These are phyloP conservation scores for Gastrolobium villosum DNA, from an alignment of 306 rosid genomes.

Conservation along the genomic window DNA sequence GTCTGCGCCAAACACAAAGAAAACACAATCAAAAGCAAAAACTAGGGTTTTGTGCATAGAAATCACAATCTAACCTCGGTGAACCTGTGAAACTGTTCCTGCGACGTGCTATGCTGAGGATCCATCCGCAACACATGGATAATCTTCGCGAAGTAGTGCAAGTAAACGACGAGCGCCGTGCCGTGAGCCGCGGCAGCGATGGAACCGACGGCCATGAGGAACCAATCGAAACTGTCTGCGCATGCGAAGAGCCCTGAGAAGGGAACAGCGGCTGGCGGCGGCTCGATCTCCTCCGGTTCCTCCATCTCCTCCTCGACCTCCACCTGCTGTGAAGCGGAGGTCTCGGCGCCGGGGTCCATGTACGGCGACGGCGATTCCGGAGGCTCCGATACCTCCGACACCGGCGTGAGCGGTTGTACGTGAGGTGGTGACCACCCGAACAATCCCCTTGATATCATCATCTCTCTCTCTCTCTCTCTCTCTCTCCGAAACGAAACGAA, in stretches of 20 bases:
- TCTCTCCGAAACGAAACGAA: constrained; percentile 26
- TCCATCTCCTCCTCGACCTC: constrained; percentile 90
- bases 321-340: constrained; percentile 67
- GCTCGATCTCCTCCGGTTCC: constrained; percentile 90
- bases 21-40: background rate
- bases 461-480: constrained; percentile 52
- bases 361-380: constrained; percentile 99
- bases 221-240: constrained; percentile 94
- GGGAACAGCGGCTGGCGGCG: constrained; percentile 93
- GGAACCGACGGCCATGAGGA: constrained; percentile 84
- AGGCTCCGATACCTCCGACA: constrained; percentile 97
- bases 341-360: constrained; percentile 72
- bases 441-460: constrained; percentile 95
- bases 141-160: constrained; percentile 93
- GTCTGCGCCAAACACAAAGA: background rate
- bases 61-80: constrained; percentile 69
- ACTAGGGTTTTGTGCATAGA: constrained; percentile 52
- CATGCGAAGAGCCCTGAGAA: constrained; percentile 84
- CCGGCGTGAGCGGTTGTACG: constrained; percentile 94
- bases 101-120: background rate
- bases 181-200: constrained; percentile 97
- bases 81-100: constrained; percentile 68
- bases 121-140: constrained; percentile 65
- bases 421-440: constrained; percentile 99
- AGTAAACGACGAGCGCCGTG: constrained; percentile 88